Base-by-base conservation (phyloP, 345 rosid genomes). In the Lepidium didymum region DNA sequence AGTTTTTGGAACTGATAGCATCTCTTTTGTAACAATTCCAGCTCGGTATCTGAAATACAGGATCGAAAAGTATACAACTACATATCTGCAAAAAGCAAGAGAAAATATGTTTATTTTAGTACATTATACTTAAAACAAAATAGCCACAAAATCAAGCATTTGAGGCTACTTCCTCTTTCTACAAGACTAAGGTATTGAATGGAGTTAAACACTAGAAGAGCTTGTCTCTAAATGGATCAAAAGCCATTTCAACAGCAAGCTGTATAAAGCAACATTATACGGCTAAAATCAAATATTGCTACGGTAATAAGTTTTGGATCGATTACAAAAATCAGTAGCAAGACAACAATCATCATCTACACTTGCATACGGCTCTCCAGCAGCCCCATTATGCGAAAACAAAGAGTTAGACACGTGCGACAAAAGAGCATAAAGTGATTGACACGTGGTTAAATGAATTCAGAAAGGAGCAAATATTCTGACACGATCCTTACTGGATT, bases 21-120 rank as follows among this genome's bases (percentile, higher is more conserved):
- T 93, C 87, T 90, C 92, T 77, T 88, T 84, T 0, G 97, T 93
- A 56, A 93, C 85, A 59, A 85, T 84, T 60, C 98, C 98, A 62
- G 96, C 89, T 75, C 80, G 82, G 76, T 90, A 75, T 56, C 98
- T 87, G 16, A 85, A 50, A 73, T 79, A 80, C 84, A 93, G 70
- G 63, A 90, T 77, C 0, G 90, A 78, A 75, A 79, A 93, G 81
- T 93, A 93, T 53, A 90, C 96, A 15, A 78, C 64, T 49, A 93
- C 81, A 73, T 93, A 93, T 62, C 98, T 93, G 62, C 68, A 69
- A 47, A 36, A 18, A 63, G 25, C 15, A 59, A 59, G 57, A 29
- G 31, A 50, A 36, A 49, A 11, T 4, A 23, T 19, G 19, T 5
- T 3, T 37, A 7, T 43, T 45, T 3, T 41, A 23, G 34, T 13